Evolutionary conservation across 768 basidiomycete genomes (phyloP).

Genomic region (Fistulinella prunicolor): DNA sequence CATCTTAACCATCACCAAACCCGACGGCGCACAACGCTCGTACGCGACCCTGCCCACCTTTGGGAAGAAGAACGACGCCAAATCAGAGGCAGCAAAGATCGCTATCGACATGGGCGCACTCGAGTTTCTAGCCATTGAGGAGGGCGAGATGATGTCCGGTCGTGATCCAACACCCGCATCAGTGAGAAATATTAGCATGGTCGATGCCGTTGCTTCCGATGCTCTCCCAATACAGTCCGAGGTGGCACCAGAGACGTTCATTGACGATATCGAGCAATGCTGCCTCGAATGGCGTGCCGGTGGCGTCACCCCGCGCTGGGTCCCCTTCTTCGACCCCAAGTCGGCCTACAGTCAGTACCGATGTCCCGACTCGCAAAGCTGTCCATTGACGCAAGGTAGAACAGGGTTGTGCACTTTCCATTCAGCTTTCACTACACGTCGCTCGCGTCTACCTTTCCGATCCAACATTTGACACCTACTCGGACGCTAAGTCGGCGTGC

Average conservation of each 20-base stretch:
- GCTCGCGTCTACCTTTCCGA: slow-evolving; percentile 51
- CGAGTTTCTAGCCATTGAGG: slow-evolving; percentile 51
- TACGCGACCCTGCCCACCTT: slow-evolving; percentile 51
- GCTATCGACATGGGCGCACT: slow-evolving; percentile 63
- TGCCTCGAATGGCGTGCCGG: slow-evolving; percentile 55
- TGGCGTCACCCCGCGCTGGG: slow-evolving; percentile 51
- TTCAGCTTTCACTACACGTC: slow-evolving; percentile 50
- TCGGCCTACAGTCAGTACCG: slow-evolving; percentile 39
- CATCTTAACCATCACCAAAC: slow-evolving; percentile 58
- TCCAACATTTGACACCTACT: slow-evolving; percentile 38
- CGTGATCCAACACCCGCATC: slow-evolving; percentile 30
- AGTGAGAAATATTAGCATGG: neutral
- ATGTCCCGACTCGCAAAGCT: neutral
- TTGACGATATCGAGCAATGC: slow-evolving; percentile 49
- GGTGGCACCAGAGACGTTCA: slow-evolving; percentile 3
- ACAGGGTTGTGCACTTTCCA: slow-evolving; percentile 55
- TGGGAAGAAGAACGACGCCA: slow-evolving; percentile 51
- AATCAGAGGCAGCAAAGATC: slow-evolving; percentile 46
- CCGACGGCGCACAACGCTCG: slow-evolving; percentile 48
- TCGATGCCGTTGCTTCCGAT: too few relatives aligned
- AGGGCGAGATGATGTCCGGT: slow-evolving; percentile 38
- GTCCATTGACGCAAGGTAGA: slow-evolving; percentile 28
- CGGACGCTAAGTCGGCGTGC: slow-evolving; percentile 47
- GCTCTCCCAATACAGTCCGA: too few relatives aligned
- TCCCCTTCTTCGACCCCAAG: slow-evolving; percentile 46